Conservation (phyloP, 331 rosid genomes). For the Acacia concinna region DNA sequence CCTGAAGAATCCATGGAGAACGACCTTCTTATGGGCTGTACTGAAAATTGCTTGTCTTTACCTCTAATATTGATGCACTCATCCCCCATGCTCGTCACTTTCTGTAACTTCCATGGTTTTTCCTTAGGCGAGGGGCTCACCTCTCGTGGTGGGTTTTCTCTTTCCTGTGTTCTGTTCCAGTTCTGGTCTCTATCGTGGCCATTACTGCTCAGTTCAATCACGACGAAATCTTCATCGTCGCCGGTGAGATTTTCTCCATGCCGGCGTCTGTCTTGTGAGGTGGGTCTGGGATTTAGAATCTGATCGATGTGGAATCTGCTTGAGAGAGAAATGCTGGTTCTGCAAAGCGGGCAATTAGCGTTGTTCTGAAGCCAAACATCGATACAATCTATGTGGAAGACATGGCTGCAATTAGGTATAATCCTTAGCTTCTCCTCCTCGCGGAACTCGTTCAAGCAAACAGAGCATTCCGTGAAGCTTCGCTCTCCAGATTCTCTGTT, state of each 20-base stretch:
- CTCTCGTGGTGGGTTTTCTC: not conserved
- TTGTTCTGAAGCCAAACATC: constrained; percentile 6
- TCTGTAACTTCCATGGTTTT: constrained; percentile 53
- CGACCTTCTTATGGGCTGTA: constrained; percentile 88
- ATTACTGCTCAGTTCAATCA: not conserved
- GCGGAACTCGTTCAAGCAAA: not conserved
- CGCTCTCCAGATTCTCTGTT: not conserved
- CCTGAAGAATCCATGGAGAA: constrained; percentile 93
- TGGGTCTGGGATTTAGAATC: not conserved
- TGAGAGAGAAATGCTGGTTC: not conserved
- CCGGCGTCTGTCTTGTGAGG: not conserved
- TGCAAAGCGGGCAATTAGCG: not conserved
- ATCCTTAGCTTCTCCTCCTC: constrained; percentile 11
- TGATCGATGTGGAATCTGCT: not conserved
- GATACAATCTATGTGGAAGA: constrained; percentile 1
- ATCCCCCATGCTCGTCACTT: constrained; percentile 85
- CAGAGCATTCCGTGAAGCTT: constrained; percentile 9
- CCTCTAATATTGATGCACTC: constrained; percentile 76
- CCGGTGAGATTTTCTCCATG: not conserved
- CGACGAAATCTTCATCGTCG: not conserved
- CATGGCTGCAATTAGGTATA: constrained; percentile 1
- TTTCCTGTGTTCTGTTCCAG: not conserved
- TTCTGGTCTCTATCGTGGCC: not conserved
- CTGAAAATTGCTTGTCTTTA: constrained; percentile 68
- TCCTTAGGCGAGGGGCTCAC: constrained; percentile 18